phyloP scores from a whole-genome alignment of 768 basidiomycete species.

The Fibroporia radiculosa region DNA sequence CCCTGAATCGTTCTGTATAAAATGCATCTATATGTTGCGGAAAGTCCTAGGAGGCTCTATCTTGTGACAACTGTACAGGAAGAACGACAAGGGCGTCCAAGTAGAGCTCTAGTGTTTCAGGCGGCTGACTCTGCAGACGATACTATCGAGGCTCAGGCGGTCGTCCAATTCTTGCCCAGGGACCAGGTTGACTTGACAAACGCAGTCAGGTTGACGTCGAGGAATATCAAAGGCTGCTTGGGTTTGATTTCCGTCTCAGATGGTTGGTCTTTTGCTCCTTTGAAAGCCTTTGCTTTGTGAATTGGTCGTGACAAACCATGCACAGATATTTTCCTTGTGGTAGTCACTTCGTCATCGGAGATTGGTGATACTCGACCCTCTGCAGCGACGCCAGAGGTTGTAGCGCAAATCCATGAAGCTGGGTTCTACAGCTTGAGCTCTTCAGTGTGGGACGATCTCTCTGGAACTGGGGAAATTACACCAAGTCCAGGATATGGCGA shows the following conservation, averaged over 20 bases:
- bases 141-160: slow-evolving; percentile 56
- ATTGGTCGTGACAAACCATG: too few species aligned
- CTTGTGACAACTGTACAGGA: slow-evolving; percentile 66
- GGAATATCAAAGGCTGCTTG: slow-evolving; percentile 74
- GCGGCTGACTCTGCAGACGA: slow-evolving; percentile 39
- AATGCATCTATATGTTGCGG: slow-evolving; percentile 74
- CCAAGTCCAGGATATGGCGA: slow-evolving; percentile 51
- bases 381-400: slow-evolving; percentile 49
- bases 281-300: background rate
- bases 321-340: slow-evolving; percentile 73
- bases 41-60: slow-evolving; percentile 61
- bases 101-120: slow-evolving; percentile 65
- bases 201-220: slow-evolving; percentile 59
- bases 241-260: slow-evolving; percentile 72
- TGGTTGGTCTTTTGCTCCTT: slow-evolving; percentile 35
- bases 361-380: slow-evolving; percentile 65
- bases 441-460: slow-evolving; percentile 74
- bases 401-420: slow-evolving; percentile 82
- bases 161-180: slow-evolving; percentile 80
- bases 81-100: slow-evolving; percentile 52
- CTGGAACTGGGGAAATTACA: slow-evolving; percentile 40
- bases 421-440: slow-evolving; percentile 85
- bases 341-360: slow-evolving; percentile 70
- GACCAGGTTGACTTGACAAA: slow-evolving; percentile 61
- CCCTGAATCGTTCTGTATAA: too few species aligned